These are phyloP conservation scores for Aspergillus sp. DNA, from an alignment of 2,329 filamentous ascomycete species.

Conservation along the genomic window DNA sequence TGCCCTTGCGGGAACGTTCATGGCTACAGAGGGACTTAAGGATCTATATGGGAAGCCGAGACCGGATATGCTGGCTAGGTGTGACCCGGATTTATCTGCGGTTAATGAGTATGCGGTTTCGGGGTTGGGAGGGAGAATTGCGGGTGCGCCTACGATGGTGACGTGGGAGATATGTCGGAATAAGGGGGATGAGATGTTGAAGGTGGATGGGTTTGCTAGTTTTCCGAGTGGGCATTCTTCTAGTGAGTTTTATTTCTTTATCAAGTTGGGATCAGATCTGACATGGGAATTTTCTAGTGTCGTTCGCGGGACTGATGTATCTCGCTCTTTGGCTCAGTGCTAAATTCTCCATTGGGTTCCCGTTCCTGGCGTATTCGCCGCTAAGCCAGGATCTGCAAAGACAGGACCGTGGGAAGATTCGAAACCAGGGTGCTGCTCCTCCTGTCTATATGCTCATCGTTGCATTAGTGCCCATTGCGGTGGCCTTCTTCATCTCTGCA, in stretches of 20 bases:
- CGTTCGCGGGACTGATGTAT: conserved; percentile 80
- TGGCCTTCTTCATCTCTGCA: conserved; percentile 77
- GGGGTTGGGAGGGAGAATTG: conserved; percentile 55
- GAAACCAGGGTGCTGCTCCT: conserved; percentile 76
- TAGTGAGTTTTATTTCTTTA: conserved; percentile 44
- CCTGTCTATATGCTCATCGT: conserved; percentile 76
- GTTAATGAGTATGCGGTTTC: conserved; percentile 64
- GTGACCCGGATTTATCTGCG: conserved; percentile 70
- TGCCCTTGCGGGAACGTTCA: conserved; percentile 69
- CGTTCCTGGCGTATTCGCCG: conserved; percentile 39
- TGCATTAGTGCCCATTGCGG: conserved; percentile 69
- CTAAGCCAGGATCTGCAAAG: conserved; percentile 25
- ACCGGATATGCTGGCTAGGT: conserved; percentile 68
- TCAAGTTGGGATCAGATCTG: background rate
- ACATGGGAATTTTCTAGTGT: conserved; percentile 46
- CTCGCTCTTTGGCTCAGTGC: conserved; percentile 81
- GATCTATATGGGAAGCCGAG: conserved; percentile 66
- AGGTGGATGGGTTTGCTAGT: conserved; percentile 80
- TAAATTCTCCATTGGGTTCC: conserved; percentile 51
- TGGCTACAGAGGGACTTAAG: conserved; percentile 85
- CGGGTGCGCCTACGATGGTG: conserved; percentile 67
- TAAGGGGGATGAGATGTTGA: conserved; percentile 51
- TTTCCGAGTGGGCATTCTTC: conserved; percentile 79
- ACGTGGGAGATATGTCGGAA: conserved; percentile 74
- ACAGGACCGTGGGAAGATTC: conserved; percentile 50